A percentile compares a stretch with the other conserved stretches of the same genome.
phyloP scores from a whole-genome alignment of 2,329 filamentous ascomycete genomes.

The Penicillium nordicum region DNA sequence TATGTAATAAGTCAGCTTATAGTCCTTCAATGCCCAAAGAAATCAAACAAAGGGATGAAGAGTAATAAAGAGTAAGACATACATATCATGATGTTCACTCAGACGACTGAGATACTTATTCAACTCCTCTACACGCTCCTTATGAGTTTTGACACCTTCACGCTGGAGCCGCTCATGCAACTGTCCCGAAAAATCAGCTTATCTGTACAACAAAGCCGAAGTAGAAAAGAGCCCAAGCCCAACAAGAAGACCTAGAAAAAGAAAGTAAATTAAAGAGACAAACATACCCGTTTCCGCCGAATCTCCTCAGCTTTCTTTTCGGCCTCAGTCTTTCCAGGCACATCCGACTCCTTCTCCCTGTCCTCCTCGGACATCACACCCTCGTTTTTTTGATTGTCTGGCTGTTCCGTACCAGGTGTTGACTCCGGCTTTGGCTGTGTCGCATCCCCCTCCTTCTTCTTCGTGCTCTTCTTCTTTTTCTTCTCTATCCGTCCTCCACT shows the following conservation, averaged over 20 bases:
- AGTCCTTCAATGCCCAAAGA: neutral
- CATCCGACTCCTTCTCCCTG: conserved; percentile 20
- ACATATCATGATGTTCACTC: conserved; percentile 98
- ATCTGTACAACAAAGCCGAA: conserved; percentile 2
- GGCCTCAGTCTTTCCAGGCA: conserved; percentile 70
- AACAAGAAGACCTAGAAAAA: neutral
- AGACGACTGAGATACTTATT: conserved; percentile 89
- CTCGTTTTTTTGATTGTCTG: conserved; percentile 18
- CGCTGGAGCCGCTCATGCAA: conserved; percentile 76
- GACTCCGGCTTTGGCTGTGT: conserved; percentile 10
- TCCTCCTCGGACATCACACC: conserved; percentile 9
- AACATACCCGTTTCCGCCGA: conserved; percentile 71
- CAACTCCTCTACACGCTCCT: conserved; percentile 90
- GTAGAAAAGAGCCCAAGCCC: conserved; percentile 1
- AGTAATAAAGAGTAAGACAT: conserved; percentile 25
- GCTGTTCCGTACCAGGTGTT: neutral
- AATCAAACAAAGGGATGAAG: neutral
- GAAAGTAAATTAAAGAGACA: neutral
- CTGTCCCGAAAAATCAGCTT: conserved; percentile 44
- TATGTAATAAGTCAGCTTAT: conserved; percentile 20
- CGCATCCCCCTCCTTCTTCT: conserved; percentile 25
- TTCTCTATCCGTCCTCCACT: conserved; percentile 49
- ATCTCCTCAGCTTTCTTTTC: conserved; percentile 78
- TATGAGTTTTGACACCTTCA: conserved; percentile 92
- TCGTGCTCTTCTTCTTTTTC: conserved; percentile 51